Percentiles rank a stretch among this genome's conserved stretches.
These are phyloP conservation scores for Aureobasidium subglaciale DNA, from an alignment of 2,329 filamentous ascomycete species.

Conservation along the genomic window DNA sequence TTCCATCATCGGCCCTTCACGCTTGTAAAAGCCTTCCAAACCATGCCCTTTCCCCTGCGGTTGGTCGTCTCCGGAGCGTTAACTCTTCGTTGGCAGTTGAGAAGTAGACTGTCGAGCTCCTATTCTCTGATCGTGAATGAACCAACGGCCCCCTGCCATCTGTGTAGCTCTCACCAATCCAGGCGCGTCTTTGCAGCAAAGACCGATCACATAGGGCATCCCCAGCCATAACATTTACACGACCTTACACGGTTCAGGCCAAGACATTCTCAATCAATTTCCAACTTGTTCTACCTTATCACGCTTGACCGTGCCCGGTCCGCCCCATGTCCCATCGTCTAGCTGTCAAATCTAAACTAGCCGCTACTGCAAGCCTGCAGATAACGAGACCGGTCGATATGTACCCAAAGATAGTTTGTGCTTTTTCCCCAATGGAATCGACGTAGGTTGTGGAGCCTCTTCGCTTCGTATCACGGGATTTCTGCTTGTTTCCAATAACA, in stretches of 20 bases:
- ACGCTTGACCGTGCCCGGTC: constrained; percentile 13
- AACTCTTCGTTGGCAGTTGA: neutral
- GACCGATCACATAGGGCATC: neutral
- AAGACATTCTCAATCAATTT: constrained; percentile 13
- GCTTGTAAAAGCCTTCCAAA: neutral
- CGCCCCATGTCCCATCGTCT: constrained; percentile 14
- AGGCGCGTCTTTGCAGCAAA: neutral
- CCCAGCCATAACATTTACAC: constrained; percentile 6
- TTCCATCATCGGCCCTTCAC: constrained; percentile 15
- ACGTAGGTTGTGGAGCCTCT: constrained; percentile 16
- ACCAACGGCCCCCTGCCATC: neutral
- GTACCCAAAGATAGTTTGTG: constrained; percentile 16
- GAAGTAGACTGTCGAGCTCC: constrained; percentile 1
- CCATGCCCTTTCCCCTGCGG: constrained; percentile 3
- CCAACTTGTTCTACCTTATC: constrained; percentile 13
- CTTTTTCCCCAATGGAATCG: constrained; percentile 16
- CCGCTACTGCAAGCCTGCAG: constrained; percentile 15
- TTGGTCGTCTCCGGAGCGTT: neutral
- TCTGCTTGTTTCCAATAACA: constrained; percentile 16
- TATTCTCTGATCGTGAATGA: neutral
- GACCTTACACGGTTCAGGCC: constrained; percentile 7
- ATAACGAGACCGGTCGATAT: constrained; percentile 14
- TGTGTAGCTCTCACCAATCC: neutral
- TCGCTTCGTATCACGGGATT: constrained; percentile 17
- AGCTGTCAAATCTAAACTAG: constrained; percentile 14